Conservation (phyloP, 2,329 filamentous ascomycete species). For the Microascus cirrosus region DNA sequence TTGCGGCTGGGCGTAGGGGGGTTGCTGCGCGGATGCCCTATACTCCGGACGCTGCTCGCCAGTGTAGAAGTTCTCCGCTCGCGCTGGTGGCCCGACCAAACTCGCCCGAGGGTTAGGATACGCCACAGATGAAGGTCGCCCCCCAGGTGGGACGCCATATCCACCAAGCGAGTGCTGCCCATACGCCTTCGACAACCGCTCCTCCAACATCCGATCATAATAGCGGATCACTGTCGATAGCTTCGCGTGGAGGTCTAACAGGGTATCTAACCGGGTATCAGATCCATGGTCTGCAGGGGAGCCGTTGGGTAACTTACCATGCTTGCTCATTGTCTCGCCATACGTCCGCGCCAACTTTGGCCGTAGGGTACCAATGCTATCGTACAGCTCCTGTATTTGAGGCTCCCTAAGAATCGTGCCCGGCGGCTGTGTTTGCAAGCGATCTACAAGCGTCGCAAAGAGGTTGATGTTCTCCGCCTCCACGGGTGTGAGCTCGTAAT, state of each 20-base stretch:
- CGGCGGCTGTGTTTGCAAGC: constrained; percentile 86
- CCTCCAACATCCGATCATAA: constrained; percentile 96
- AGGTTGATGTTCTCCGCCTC: constrained; percentile 97
- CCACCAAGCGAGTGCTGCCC: constrained; percentile 63
- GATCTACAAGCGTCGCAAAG: constrained; percentile 86
- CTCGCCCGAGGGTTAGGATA: constrained; percentile 61
- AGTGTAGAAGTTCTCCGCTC: constrained; percentile 77
- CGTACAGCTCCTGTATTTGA: constrained; percentile 95
- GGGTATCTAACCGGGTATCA: constrained; percentile 51
- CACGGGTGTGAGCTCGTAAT: constrained; percentile 86
- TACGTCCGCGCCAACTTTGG: constrained; percentile 93
- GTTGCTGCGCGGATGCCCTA: constrained; percentile 35
- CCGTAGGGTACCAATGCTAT: constrained; percentile 85
- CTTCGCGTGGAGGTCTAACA: constrained; percentile 90
- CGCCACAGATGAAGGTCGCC: constrained; percentile 42
- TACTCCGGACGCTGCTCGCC: constrained; percentile 41
- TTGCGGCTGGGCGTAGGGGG: constrained; percentile 17
- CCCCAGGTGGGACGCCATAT: constrained; percentile 43
- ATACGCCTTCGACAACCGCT: constrained; percentile 86
- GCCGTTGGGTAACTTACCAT: constrained; percentile 47
- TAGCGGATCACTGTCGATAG: constrained; percentile 92
- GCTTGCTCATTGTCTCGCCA: constrained; percentile 99
- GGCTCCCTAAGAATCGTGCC: constrained; percentile 94
- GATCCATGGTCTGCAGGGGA: not conserved
- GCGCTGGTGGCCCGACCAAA: constrained; percentile 32